Percentiles rank a stretch among this genome's conserved stretches.
These are phyloP conservation scores for Oxytropis ochrocephala DNA, from an alignment of 306 rosid genomes.

Conservation along the genomic window DNA sequence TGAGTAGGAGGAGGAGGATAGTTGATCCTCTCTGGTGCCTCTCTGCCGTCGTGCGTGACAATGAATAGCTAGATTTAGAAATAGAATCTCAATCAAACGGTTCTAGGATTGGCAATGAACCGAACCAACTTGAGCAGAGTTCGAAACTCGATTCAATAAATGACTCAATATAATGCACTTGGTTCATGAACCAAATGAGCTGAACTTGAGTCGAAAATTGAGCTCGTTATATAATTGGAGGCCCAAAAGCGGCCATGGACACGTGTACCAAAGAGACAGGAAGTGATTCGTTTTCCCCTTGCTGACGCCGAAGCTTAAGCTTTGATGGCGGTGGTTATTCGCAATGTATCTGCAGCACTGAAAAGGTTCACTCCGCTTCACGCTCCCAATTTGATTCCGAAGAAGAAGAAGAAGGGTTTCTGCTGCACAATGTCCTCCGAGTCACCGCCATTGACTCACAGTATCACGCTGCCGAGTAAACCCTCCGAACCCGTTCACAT, in stretches of 20 bases:
- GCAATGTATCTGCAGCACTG: slow-evolving; percentile 2
- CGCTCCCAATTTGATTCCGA: background rate
- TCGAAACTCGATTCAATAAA: no score
- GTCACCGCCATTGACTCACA: slow-evolving; percentile 42
- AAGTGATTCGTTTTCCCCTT: background rate
- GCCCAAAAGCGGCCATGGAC: background rate
- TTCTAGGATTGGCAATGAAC: no score
- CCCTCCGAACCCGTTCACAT: slow-evolving; percentile 55
- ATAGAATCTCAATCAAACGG: no score
- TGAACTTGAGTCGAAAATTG: no score
- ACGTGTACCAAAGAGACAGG: background rate
- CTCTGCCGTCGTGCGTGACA: no score
- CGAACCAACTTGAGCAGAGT: no score
- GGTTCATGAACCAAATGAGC: no score
- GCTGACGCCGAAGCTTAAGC: slow-evolving; percentile 5
- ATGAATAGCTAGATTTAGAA: no score
- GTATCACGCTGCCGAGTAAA: slow-evolving; percentile 49
- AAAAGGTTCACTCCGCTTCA: slow-evolving; percentile 4
- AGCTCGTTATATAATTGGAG: no score
- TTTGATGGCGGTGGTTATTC: slow-evolving; percentile 22
- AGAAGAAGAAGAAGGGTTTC: slow-evolving; percentile 10
- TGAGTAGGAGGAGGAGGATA: no score
- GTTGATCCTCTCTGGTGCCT: no score
- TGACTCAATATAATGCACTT: no score
- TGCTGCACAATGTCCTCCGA: slow-evolving; percentile 58